Base-by-base conservation (phyloP, 1,284 basidiomycete genomes). In the Tilletia walkeri region DNA sequence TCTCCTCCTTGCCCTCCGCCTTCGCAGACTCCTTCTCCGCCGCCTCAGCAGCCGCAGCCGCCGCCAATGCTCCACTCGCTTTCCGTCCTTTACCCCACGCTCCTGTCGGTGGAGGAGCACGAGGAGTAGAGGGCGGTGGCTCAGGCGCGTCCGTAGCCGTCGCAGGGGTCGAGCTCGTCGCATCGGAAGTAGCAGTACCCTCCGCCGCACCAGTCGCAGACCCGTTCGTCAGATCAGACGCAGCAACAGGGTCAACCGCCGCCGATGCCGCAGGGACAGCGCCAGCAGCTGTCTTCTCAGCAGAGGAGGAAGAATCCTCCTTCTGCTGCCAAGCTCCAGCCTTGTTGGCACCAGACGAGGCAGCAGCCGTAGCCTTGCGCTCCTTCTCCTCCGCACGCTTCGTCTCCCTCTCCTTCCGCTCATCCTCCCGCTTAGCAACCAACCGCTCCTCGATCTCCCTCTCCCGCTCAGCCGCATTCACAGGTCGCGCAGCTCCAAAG, bases 401-500 rank as follows among this genome's bases (percentile, higher is more conserved):
- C 71, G 77, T 78, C 49, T 81, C 78, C 34, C 74, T 69, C 66
- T 77, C 59, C 48, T 67, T 48, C 16, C 38, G 34, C 41, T 53
- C 45, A 18, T 69, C 68, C 41, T 65, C 68, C 12, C 54, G n/a
- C 39, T 54, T 48, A 36, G 39, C 72, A n/a, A 70, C 68, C 41
- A 83, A 73, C 70, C 75, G 76, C 66, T 91, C 88, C 38, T 88
- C 84, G 10, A 93, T 89, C 81, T 89, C 91, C 67, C 88, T 88
- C 81, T 97, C 94, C 69, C 89, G 89, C 2, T 88, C 86, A 24
- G 90, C 86, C 7, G 91, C 89, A 84, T 97, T 93, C 45, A 97
- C 91, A 14, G 95, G 94, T 79, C 92, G 93, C 53, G 95, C 95
- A 67, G 88, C 87, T 70, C 95, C 95, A 82, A 98, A 98, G 1